Base-by-base conservation (phyloP, 2,329 filamentous ascomycete species). In the Aspergillus sp. region DNA sequence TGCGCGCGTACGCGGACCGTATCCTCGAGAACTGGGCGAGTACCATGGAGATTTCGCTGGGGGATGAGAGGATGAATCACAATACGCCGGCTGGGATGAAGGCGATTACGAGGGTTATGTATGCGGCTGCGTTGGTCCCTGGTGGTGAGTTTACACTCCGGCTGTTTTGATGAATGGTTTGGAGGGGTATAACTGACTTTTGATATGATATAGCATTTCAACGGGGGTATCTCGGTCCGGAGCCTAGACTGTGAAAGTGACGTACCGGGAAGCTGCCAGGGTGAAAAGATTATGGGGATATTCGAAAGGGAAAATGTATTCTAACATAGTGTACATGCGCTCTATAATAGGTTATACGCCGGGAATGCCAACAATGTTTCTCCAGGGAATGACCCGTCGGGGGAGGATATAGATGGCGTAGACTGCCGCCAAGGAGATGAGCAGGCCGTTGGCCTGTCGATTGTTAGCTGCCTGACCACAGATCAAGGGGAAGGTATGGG, bases 91-190 rank as follows among this genome's bases (percentile, higher is more conserved):
- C 78, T 4, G 82, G 84, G 50, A 67, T 87, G 64, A 73, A 77
- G 49, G 84, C 84, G 0, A 87, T 87, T 46, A 85, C 83, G 4
- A 71, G 79, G 23, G 83, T 83, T 45, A 87, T 87, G 84, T 86
- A 85, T 74, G 82, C 84, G 15, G 77, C 84, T 4, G 84, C 84
- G 38, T 66, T 87, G 65, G 79, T 84, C 54, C 82, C 84, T 4
- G 84, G 84, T 66, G 82, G 84, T 86, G 34, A 41, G 34, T 38
- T 38, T 8, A 4, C 34, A 3, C 34, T 4, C 9, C 13, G 19
- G 19, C 2, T 19, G 19, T 19, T 19, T 19, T 19, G 19, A 19
- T 4, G 13, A 38, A 38, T 41, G 9, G 13, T 41, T 15, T 5
- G 34, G 34, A 15, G 15, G 9, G 11, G 19, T 19, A 19, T 41